Base-by-base conservation (phyloP, 805 yeast genomes). In the Kuraishia floccosa region DNA sequence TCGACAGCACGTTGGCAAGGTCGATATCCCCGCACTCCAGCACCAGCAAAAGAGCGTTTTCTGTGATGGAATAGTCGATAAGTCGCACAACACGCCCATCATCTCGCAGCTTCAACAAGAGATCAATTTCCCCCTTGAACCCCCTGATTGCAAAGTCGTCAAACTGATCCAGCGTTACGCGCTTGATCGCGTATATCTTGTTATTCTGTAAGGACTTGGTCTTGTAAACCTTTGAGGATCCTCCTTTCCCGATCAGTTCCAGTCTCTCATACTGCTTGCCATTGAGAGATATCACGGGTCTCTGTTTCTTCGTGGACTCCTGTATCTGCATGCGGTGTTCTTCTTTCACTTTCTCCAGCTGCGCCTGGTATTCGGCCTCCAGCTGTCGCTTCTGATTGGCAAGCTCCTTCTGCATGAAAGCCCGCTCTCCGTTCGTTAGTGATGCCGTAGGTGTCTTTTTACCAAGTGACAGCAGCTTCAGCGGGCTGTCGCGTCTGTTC, bases 1-100 rank as follows among this genome's bases (percentile, higher is more conserved):
- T 68, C 25, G 73, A 68, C 29, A 89, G 61, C 6, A 87, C 87
- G 42, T 74, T 84, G 0, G 95, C 89, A 17, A 89, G 55, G 50
- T 89, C 96, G 32, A 82, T 70, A 38, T 89, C 95, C 14, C 97
- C 97, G 48, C 94, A 83, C 53, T 91, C 97, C 95, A 89, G 84
- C 3, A 86, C 81, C 38, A 89, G 57, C 44, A 68, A 65, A 22
- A 89, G 61, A 2, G 75, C 65, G 0, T 80, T 75, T 17, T 68
- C 72, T 3, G 65, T 63, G 40, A 85, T 60, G n/a, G 77, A 74
- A 50, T 79, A 72, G 45, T 85, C 95, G 22, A 80, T 56, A 27
- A 89, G 59, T 43, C 71, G 66, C 3, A 91, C 94, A 4, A 89
- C 96, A 31, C 96, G 58, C 21, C 69, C 68, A 40, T 76, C 68